Percentiles rank a stretch among this genome's conserved stretches.
Conservation (phyloP, 768 basidiomycete species). For the Leccinum subgranulosum region DNA sequence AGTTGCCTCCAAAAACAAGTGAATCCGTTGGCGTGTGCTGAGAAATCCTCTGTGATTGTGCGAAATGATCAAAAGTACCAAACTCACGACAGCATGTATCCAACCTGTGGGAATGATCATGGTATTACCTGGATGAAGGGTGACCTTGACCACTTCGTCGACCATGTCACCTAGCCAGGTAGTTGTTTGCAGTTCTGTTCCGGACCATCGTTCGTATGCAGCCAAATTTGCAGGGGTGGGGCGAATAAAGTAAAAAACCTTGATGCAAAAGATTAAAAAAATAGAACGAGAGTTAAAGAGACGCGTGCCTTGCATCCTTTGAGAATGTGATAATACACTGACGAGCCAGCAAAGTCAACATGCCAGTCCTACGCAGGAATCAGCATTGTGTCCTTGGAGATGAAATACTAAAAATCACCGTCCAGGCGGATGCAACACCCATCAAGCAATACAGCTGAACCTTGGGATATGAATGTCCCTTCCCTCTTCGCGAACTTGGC, state of each 20-base stretch:
- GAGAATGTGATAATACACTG: constrained; percentile 96
- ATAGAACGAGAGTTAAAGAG: neutral
- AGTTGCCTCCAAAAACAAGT: constrained; percentile 96
- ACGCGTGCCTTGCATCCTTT: constrained; percentile 70
- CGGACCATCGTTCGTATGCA: constrained; percentile 93
- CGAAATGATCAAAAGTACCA: neutral
- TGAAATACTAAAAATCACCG: constrained; percentile 50
- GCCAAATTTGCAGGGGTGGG: constrained; percentile 83
- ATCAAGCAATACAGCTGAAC: constrained; percentile 97
- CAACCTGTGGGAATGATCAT: constrained; percentile 97
- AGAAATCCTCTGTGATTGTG: constrained; percentile 3
- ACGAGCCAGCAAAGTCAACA: constrained; percentile 95
- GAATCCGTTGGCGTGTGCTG: constrained; percentile 91
- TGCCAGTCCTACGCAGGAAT: constrained; percentile 81
- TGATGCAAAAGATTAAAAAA: constrained; percentile 5
- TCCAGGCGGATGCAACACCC: constrained; percentile 93
- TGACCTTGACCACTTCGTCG: constrained; percentile 87
- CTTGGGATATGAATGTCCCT: constrained; percentile 79
- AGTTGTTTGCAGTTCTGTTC: constrained; percentile 82
- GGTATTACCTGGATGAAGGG: constrained; percentile 73
- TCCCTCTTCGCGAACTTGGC: constrained; percentile 75
- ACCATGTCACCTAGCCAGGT: constrained; percentile 93
- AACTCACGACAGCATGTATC: constrained; percentile 93
- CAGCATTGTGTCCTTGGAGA: neutral
- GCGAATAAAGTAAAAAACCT: constrained; percentile 94